A percentile compares a stretch with the other conserved stretches of the same genome.
phyloP scores from a whole-genome alignment of 805 yeast genomes.

The Debaryomyces hansenii region DNA sequence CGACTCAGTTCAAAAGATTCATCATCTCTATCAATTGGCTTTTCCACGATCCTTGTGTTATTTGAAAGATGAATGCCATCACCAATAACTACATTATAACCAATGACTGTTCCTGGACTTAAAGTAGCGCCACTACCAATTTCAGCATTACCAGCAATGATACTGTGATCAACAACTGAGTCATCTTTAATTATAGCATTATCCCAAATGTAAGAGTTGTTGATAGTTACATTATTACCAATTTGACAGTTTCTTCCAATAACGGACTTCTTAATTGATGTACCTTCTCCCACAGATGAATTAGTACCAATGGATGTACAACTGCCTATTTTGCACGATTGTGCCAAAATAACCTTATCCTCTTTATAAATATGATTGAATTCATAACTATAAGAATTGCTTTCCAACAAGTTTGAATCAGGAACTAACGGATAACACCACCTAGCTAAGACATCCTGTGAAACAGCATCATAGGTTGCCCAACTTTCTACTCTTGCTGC shows the following conservation, averaged over 20 bases:
- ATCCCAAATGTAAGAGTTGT: constrained; percentile 86
- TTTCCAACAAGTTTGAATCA: constrained; percentile 72
- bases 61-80: constrained; percentile 47
- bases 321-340: constrained; percentile 81
- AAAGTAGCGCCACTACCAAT: constrained; percentile 55
- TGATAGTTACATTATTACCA: constrained; percentile 72
- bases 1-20: constrained; percentile 23
- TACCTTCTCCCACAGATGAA: constrained; percentile 73
- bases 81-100: constrained; percentile 70
- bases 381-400: constrained; percentile 76
- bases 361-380: constrained; percentile 89
- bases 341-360: constrained; percentile 83
- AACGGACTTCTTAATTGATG: constrained; percentile 65
- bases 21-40: constrained; percentile 37
- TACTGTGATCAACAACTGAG: constrained; percentile 55
- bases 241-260: constrained; percentile 86
- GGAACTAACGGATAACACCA: constrained; percentile 93
- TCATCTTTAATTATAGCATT: constrained; percentile 71
- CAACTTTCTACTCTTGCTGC: constrained; percentile 96
- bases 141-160: constrained; percentile 65
- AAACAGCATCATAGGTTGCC: constrained; percentile 88
- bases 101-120: constrained; percentile 74
- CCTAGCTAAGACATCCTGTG: constrained; percentile 86
- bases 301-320: constrained; percentile 81
- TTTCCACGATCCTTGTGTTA: constrained; percentile 53